These are phyloP conservation scores for Saccharomyces hybrid DNA, from an alignment of 1,139 yeast genomes.

Conservation along the genomic window DNA sequence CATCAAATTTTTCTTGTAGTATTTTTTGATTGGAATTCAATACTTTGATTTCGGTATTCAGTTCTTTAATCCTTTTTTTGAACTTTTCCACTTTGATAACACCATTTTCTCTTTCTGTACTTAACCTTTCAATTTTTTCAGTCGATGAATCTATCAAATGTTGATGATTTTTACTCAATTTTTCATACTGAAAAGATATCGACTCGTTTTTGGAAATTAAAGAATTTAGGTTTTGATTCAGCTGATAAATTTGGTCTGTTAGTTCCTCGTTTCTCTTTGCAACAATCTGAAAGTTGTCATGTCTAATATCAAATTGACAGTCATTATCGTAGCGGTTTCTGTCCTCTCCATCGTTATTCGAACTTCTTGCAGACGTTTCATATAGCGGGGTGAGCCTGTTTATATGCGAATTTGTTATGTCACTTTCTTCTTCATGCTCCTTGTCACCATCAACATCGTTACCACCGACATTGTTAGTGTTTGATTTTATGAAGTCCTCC, in stretches of 20 bases:
- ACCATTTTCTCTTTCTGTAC: slow-evolving; percentile 30
- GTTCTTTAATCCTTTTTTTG: slow-evolving; percentile 18
- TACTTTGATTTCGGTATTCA: slow-evolving; percentile 25
- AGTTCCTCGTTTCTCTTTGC: slow-evolving; percentile 33
- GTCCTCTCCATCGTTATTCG: neutral
- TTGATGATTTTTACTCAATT: neutral
- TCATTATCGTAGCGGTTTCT: neutral
- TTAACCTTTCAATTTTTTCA: slow-evolving; percentile 6
- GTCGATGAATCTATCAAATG: slow-evolving; percentile 28
- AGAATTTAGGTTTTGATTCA: slow-evolving; percentile 19
- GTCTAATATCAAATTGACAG: neutral
- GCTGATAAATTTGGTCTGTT: slow-evolving; percentile 29
- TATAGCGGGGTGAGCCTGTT: neutral
- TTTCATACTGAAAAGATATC: neutral
- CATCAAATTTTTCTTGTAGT: slow-evolving; percentile 27
- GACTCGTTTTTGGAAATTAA: slow-evolving; percentile 38
- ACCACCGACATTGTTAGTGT: neutral
- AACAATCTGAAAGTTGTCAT: slow-evolving; percentile 8
- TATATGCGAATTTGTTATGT: neutral
- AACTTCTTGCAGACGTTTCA: neutral
- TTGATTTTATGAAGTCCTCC: neutral
- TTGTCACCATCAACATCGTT: neutral
- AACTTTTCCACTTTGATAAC: slow-evolving; percentile 29
- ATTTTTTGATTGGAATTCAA: slow-evolving; percentile 28
- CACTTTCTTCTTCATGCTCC: neutral